Evolutionary conservation across 768 basidiomycete species (phyloP), one percentile per base, ranked within the genome.

Genomic region (Kwoniella dejecticola): DNA sequence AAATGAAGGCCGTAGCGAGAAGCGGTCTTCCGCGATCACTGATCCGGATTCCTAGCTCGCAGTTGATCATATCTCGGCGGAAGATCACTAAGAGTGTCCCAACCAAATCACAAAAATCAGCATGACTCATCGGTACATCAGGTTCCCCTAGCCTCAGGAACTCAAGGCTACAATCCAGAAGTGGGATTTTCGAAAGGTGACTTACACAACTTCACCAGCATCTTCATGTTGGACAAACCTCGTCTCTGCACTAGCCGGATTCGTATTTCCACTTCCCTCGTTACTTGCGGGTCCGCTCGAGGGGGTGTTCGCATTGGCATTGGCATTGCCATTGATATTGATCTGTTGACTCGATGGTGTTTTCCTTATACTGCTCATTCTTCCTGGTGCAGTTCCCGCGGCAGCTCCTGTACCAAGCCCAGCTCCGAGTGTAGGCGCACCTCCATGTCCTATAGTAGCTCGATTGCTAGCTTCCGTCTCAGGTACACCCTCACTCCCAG

Each of bases 21-120:
- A n/a, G n/a, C n/a, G n/a, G n/a, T n/a, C n/a, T n/a, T n/a, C n/a
- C n/a, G n/a, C n/a, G 19, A 38, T 15, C 42, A 36, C 29, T 46
- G 55, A 60, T 72, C 70, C 1, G 70, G 70, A 47, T 72, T 72
- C 38, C 63, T 59, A 10, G 70, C 52, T 48, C 70, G 46, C 15
- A 72, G 46, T 45, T 72, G 70, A 58, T 72, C 68, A 46, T 72
- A 72, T 53, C 67, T 23, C 12, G 70, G 70, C 17, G 70, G 70
- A 29, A 72, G 60, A 46, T 72, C 67, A 38, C 70, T 69, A 19
- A 5, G 46, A 12, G 26, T 19, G 21, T 27, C 7, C 12, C 6
- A 17, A 24, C 10, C 23, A 19, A 42, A n/a, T n/a, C 33, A 63
- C 17, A n/a, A 13, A 19, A 26, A 50, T 21, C 29, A 46, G 52